A percentile compares a stretch with the other conserved stretches of the same genome.
These are phyloP conservation scores for Protomyces inundatus DNA, from an alignment of 1,139 yeast genomes.

Conservation along the genomic window DNA sequence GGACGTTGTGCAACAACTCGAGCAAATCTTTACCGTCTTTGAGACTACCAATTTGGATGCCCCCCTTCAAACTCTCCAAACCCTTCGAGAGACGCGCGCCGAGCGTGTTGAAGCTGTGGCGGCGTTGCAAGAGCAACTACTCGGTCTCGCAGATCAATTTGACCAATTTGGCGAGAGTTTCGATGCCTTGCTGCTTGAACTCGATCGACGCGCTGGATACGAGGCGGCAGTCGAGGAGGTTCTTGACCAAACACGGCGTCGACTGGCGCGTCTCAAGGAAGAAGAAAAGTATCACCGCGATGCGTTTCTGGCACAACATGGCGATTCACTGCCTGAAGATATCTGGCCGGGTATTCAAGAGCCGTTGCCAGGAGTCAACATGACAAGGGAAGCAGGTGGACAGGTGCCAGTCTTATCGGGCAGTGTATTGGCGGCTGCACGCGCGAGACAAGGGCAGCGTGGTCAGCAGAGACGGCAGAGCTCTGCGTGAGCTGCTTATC, in stretches of 20 bases:
- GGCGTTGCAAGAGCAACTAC: background rate
- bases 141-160: constrained; percentile 10
- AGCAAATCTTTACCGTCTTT: background rate
- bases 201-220: constrained; percentile 9
- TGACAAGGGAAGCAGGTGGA: background rate
- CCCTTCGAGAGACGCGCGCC: background rate
- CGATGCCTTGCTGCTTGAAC: constrained; percentile 10
- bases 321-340: constrained; percentile 17
- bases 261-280: background rate
- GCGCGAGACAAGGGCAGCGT: background rate
- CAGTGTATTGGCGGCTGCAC: background rate
- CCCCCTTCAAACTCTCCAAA: background rate
- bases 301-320: background rate
- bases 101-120: background rate
- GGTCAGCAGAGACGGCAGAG: too few relatives aligned
- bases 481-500: too few relatives aligned
- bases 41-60: constrained; percentile 3
- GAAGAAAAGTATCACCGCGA: constrained; percentile 4
- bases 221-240: constrained; percentile 2
- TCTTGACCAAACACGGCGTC: constrained; percentile 4
- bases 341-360: constrained; percentile 16
- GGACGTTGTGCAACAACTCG: background rate
- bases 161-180: constrained; percentile 1
- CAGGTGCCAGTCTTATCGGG: background rate
- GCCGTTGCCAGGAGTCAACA: background rate